Evolutionary conservation across 2,329 filamentous ascomycete genomes (phyloP).

Genomic region (Corniculantispora saksenae): DNA sequence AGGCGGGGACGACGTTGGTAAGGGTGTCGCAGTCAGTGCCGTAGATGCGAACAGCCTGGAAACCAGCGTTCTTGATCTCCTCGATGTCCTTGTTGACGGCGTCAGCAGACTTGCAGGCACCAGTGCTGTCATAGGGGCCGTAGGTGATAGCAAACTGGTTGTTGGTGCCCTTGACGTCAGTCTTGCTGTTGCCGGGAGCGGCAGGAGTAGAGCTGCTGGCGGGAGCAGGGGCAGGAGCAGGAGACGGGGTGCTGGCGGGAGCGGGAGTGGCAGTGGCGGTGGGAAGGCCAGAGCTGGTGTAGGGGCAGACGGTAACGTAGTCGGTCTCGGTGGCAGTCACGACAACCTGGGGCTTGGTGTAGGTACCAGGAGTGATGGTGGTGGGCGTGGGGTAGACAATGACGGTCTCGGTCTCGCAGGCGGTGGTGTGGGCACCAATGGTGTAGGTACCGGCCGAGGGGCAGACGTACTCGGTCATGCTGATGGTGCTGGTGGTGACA

Average conservation of each 20-base stretch:
- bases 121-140: conserved; percentile 66
- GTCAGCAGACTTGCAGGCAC: conserved; percentile 64
- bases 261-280: conserved; percentile 30
- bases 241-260: conserved; percentile 54
- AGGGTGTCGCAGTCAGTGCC: conserved; percentile 88
- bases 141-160: conserved; percentile 76
- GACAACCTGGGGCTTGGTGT: conserved; percentile 66
- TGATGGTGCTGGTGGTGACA: conserved; percentile 66
- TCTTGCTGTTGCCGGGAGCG: conserved; percentile 21
- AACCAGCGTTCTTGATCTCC: conserved; percentile 64
- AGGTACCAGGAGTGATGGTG: conserved; percentile 68
- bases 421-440: conserved; percentile 67
- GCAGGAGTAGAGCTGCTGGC: conserved; percentile 26
- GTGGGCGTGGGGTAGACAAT: conserved; percentile 67
- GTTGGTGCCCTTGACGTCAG: conserved; percentile 40
- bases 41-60: conserved; percentile 78
- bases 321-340: conserved; percentile 70
- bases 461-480: conserved; percentile 72
- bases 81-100: conserved; percentile 62
- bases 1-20: conserved; percentile 70
- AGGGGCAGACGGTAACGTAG: conserved; percentile 72
- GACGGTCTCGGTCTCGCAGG: conserved; percentile 53
- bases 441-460: conserved; percentile 74
- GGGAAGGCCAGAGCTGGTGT: conserved; percentile 46
- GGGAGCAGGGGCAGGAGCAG: conserved; percentile 36